A percentile compares a stretch with the other conserved stretches of the same genome.
Evolutionary conservation across 1,139 yeast species (phyloP).

Genomic region (Kodamaea fungicola): DNA sequence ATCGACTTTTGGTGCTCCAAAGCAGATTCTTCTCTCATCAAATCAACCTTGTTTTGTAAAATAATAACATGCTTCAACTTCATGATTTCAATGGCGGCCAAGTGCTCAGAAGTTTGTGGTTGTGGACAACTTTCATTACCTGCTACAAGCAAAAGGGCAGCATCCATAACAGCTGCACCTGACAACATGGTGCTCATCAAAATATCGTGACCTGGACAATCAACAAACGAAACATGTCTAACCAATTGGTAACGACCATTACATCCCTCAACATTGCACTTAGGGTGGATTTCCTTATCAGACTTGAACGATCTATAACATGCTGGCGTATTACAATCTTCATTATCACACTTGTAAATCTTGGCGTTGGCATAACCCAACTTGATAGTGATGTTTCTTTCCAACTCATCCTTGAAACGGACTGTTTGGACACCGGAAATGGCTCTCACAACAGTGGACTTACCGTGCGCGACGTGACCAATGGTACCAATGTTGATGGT

Average conservation of each 20-base stretch:
- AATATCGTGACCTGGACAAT: constrained; percentile 99
- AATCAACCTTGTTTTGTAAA: constrained; percentile 95
- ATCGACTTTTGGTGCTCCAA: constrained; percentile 93
- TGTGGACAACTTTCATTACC: constrained; percentile 99
- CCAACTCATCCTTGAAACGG: constrained; percentile 96
- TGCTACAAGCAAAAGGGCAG: constrained; percentile 91
- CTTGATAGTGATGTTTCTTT: constrained; percentile 97
- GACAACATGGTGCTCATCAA: constrained; percentile 99
- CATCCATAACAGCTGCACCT: constrained; percentile 99
- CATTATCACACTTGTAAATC: constrained; percentile 88
- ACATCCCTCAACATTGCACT: constrained; percentile 82
- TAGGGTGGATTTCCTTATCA: constrained; percentile 91
- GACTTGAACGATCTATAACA: constrained; percentile 93
- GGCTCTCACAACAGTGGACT: constrained; percentile 97
- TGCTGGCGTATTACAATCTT: constrained; percentile 88
- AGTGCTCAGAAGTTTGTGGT: constrained; percentile 98
- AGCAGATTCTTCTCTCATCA: constrained; percentile 97
- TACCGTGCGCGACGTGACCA: constrained; percentile 99
- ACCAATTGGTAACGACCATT: constrained; percentile 80
- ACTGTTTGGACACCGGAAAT: constrained; percentile 99
- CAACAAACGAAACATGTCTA: constrained; percentile 97
- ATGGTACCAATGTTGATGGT: constrained; percentile 98
- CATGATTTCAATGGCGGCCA: constrained; percentile 99
- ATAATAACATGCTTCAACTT: constrained; percentile 94
- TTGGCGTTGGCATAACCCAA: constrained; percentile 98